A percentile compares a stretch with the other conserved stretches of the same genome.
Evolutionary conservation across 2,329 filamentous ascomycete genomes (phyloP).

Genomic region (Malbranchea zuffiana): DNA sequence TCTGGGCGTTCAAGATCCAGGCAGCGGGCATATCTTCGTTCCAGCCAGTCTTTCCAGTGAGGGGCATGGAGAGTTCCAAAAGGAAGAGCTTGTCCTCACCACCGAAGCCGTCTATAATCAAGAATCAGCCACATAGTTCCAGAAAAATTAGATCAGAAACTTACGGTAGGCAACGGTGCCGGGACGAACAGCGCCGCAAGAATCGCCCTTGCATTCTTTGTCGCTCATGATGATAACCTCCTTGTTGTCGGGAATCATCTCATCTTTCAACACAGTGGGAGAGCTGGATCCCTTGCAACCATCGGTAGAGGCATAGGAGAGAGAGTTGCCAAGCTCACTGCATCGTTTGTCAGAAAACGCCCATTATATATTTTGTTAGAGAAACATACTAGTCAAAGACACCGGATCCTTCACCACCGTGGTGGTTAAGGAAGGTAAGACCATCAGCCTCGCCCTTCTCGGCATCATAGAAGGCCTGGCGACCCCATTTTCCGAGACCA

Average conservation of each 20-base stretch:
- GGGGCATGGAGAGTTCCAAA: slow-evolving; percentile 62
- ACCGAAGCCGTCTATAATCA: slow-evolving; percentile 48
- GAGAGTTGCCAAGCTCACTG: slow-evolving; percentile 44
- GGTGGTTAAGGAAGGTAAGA: slow-evolving; percentile 49
- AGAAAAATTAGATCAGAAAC: slow-evolving; percentile 12
- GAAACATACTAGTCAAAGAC: slow-evolving; percentile 40
- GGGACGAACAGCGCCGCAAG: slow-evolving; percentile 40
- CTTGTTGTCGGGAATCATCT: slow-evolving; percentile 37
- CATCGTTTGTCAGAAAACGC: too few relatives aligned
- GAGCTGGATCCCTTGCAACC: slow-evolving; percentile 38
- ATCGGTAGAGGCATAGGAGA: slow-evolving; percentile 44
- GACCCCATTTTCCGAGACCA: slow-evolving; percentile 29
- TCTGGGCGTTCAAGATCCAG: slow-evolving; percentile 65
- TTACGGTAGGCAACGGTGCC: slow-evolving; percentile 42
- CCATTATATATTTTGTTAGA: too few relatives aligned
- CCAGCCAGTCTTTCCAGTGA: slow-evolving; percentile 40
- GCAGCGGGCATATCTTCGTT: slow-evolving; percentile 60
- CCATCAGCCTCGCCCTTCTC: slow-evolving; percentile 37
- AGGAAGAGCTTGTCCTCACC: slow-evolving; percentile 63
- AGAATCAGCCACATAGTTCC: slow-evolving; percentile 1
- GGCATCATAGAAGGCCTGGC: slow-evolving; percentile 41
- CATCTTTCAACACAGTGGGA: slow-evolving; percentile 42
- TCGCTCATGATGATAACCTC: slow-evolving; percentile 45
- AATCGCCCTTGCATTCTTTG: slow-evolving; percentile 36
- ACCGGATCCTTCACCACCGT: slow-evolving; percentile 46